Evolutionary conservation across 2,329 filamentous ascomycete genomes (phyloP).

Genomic region (Graphiopsis chlorocephala): DNA sequence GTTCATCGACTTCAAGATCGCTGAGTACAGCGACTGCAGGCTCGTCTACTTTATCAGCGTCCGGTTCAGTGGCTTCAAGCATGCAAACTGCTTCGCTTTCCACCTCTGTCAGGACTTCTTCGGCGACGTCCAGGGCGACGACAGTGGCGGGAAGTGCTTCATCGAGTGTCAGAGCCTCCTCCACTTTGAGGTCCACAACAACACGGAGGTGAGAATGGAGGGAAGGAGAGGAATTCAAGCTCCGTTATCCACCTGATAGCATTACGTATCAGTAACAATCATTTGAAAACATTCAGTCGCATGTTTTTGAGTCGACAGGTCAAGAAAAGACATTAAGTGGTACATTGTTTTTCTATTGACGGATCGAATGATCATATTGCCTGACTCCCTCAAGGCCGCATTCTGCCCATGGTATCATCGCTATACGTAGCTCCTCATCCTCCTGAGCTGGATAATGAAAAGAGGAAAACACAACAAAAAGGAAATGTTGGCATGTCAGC

Average conservation of each 20-base stretch:
- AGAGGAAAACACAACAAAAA: background rate
- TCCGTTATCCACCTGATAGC: too few relatives aligned
- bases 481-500: background rate
- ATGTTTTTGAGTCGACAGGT: background rate
- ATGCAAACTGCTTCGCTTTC: background rate
- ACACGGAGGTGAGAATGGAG: background rate
- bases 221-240: background rate
- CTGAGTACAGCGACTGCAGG: background rate
- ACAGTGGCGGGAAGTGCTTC: background rate
- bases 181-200: background rate
- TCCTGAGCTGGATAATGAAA: background rate
- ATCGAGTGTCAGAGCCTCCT: background rate
- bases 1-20: background rate
- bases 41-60: background rate
- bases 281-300: background rate
- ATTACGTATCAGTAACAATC: background rate
- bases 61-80: background rate
- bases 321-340: background rate
- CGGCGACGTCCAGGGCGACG: background rate
- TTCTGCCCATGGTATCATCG: constrained; percentile 1
- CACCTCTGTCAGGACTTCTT: background rate
- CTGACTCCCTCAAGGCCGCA: background rate
- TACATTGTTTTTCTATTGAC: background rate
- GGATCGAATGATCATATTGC: background rate
- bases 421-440: background rate